Base-by-base conservation (phyloP, 495 filamentous ascomycete species). In the Aspergillus egyptiacus region DNA sequence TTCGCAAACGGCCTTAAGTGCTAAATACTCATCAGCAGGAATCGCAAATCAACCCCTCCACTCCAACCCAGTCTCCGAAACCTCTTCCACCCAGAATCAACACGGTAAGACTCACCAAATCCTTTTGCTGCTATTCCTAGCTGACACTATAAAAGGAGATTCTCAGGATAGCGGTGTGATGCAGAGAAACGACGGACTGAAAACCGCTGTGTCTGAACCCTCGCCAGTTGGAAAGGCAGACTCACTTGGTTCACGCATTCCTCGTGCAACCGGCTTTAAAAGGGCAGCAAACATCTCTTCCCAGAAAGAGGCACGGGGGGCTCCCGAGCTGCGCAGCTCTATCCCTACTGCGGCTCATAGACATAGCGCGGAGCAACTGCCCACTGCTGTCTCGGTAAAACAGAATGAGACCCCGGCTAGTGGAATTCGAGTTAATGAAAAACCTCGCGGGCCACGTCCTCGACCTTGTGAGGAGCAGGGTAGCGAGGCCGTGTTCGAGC, bases 291-390 rank as follows among this genome's bases (percentile, higher is more conserved):
- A 33, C 13, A 10, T 9, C 2, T 35, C 31, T 18, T 11, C 53
- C 15, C 48, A 22, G 17, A 51, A 51, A 40, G 48, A 32, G 6
- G 14, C 25, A 1, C 17, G 34, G 20, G 3, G 9, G 17, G 48
- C 27, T 23, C 23, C 43, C 7, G 46, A 48, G 5, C 17, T 13
- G 9, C 57, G 51, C 20, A 60, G 58, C 30, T 37, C 45, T 15
- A 57, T 61, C 5, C 58, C 54, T 13, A 24, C 53, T 34, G 9
- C 54, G 13, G 34, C 45, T 15, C 49, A 48, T 13, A 50, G 36
- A 22, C 45, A 20, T 13, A 51, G 54, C 25, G 40, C 23, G 2
- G 46, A 48, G 17, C 17, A 32, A 2, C 20, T 39, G 9, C 15
- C 28, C 8, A 25, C 11, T n/a, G n/a, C 23, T 27, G 4, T 24